Conservation (phyloP, 345 rosid species). For the Punica granatum region DNA sequence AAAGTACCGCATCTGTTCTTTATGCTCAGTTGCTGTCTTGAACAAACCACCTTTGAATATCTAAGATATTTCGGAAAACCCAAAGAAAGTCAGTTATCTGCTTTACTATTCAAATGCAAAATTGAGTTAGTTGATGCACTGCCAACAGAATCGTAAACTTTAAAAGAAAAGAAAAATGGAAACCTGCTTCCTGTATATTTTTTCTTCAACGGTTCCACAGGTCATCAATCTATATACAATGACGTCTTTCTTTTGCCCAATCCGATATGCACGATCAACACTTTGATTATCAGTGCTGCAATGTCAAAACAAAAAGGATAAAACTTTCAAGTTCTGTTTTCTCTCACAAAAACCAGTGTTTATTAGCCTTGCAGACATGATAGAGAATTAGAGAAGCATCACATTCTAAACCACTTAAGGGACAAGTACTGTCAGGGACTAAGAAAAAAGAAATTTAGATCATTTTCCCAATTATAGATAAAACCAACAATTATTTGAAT, state of each 20-base stretch:
- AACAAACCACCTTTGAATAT: slow-evolving; percentile 92
- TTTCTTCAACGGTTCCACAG: slow-evolving; percentile 97
- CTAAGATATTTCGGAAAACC: slow-evolving; percentile 25
- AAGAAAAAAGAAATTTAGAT: not conserved
- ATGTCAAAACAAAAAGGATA: slow-evolving; percentile 3
- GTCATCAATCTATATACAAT: slow-evolving; percentile 91
- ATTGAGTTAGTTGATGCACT: not conserved
- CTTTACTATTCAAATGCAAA: not conserved
- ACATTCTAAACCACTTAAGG: not conserved
- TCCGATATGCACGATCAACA: slow-evolving; percentile 97
- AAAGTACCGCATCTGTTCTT: slow-evolving; percentile 93
- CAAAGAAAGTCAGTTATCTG: not conserved
- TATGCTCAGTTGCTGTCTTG: slow-evolving; percentile 92
- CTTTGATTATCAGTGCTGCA: slow-evolving; percentile 95
- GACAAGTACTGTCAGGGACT: not conserved
- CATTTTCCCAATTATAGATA: not conserved
- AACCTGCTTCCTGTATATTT: slow-evolving; percentile 96
- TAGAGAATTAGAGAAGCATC: not conserved
- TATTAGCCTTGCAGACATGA: not conserved
- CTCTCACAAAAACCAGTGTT: not conserved
- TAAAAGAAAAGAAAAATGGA: not conserved
- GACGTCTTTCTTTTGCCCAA: slow-evolving; percentile 92
- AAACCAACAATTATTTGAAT: not conserved
- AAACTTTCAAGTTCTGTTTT: not conserved
- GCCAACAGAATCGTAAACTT: not conserved